Base-by-base conservation (phyloP, 805 yeast genomes). In the Starmera amethionina region DNA sequence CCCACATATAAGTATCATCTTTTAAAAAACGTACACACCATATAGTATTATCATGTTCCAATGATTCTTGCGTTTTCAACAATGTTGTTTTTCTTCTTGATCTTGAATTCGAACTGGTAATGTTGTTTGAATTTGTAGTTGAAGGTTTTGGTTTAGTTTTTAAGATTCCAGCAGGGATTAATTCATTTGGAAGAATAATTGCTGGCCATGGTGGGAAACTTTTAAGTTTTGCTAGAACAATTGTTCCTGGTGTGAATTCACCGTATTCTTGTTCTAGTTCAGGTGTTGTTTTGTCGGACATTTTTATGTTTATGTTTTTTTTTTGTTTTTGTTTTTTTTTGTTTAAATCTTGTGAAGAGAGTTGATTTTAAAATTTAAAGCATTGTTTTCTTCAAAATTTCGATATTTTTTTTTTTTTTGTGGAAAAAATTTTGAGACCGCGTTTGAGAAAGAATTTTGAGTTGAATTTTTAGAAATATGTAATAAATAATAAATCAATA, bases 181-280 rank as follows among this genome's bases (percentile, higher is more conserved):
- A 58, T 14, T 70, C 67, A 43, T 65, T 72, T 2, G 79, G 80
- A 4, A 85, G 70, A 4, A 84, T 77, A 77, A 85, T 79, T 3
- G 89, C 88, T 0, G 96, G 96, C 96, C 96, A 86, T 34, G 89
- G 82, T 3, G 95, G 84, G 55, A 78, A 86, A 8, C 95, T 94
- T 53, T 84, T 86, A 37, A 86, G 77, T 58, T 86, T 86, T 8
- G 93, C 93, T 19, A 86, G 66, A 1, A 86, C 83, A 5, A 76
- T 59, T 25, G 67, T 60, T 4, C 81, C 79, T 3, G 79, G 73
- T 25, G 62, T 64, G 43, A 54, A 67, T 28, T 44, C 50, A 1
- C 56, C 56, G 28, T 52, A 51, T 3, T 42, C 48, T 13, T 42
- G 14, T 27, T 12, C 11, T 5, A 29, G n/a, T 8, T 29, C 30